Evolutionary conservation across 305 asterid species (phyloP).

Genomic region (Solanum hybrid): DNA sequence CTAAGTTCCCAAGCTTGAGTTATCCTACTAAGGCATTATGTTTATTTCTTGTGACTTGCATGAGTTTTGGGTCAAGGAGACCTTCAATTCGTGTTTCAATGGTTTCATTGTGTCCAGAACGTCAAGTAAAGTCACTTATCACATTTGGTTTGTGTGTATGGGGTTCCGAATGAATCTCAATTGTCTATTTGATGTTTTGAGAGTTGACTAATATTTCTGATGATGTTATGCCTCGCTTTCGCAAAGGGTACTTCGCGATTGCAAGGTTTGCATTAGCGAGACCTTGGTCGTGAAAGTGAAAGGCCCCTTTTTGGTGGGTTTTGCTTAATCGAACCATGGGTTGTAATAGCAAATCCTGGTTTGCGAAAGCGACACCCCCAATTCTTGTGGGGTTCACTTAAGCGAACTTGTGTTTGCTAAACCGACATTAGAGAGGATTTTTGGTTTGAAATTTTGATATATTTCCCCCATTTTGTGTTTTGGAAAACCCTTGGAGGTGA

Average conservation of each 20-base stretch:
- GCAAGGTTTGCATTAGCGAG: neutral
- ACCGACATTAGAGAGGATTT: neutral
- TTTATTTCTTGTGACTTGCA: neutral
- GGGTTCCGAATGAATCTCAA: no score
- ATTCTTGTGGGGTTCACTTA: neutral
- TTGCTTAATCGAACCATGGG: neutral
- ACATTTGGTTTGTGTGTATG: neutral
- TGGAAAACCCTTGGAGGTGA: no score
- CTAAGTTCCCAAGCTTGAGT: neutral
- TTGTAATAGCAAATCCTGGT: neutral
- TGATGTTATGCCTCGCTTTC: neutral
- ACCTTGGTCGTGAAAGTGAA: neutral
- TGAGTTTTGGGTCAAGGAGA: neutral
- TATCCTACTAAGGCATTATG: neutral
- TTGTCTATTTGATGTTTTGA: neutral
- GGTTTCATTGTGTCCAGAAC: neutral
- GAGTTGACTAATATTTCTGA: neutral
- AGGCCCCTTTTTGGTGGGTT: neutral
- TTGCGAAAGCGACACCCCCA: neutral
- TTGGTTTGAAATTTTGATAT: neutral
- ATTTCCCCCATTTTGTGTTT: no score
- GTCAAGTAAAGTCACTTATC: neutral
- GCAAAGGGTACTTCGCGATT: neutral
- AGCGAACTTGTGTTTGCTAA: neutral
- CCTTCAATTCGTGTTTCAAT: neutral